Conservation (phyloP, 257 asterid species). For the Nicotiana tabacum region DNA sequence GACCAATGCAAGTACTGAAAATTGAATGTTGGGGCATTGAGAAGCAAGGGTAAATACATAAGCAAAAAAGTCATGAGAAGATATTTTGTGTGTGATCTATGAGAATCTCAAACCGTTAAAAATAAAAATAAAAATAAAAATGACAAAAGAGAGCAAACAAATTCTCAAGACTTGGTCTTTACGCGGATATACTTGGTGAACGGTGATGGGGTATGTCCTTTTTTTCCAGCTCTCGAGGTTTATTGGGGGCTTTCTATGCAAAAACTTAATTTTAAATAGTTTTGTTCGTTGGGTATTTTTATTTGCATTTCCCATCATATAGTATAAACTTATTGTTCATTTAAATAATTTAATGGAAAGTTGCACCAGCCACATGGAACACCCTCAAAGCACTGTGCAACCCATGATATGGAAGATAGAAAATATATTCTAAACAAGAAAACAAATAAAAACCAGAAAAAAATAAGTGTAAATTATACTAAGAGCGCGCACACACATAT, state of each 20-base stretch:
- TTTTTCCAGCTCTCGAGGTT: background rate
- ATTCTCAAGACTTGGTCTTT: background rate
- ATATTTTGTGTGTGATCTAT: background rate
- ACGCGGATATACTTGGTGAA: background rate
- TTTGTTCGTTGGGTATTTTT: background rate
- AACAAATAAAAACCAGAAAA: no score
- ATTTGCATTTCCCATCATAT: background rate
- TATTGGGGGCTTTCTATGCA: background rate
- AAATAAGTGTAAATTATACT: no score
- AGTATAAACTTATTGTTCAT: no score
- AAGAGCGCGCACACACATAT: no score
- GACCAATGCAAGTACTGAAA: no score
- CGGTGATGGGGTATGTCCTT: background rate
- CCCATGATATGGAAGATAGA: background rate
- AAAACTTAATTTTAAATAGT: background rate
- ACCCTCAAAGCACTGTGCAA: background rate
- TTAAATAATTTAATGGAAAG: background rate
- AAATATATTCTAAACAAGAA: background rate
- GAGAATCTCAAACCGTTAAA: background rate
- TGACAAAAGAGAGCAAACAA: background rate
- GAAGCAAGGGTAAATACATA: background rate
- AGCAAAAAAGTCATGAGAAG: background rate
- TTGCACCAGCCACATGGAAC: background rate
- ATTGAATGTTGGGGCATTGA: background rate
- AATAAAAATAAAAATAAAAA: background rate